Conservation (phyloP, 1,284 basidiomycete genomes). For the Pisolithus thermaeus region DNA sequence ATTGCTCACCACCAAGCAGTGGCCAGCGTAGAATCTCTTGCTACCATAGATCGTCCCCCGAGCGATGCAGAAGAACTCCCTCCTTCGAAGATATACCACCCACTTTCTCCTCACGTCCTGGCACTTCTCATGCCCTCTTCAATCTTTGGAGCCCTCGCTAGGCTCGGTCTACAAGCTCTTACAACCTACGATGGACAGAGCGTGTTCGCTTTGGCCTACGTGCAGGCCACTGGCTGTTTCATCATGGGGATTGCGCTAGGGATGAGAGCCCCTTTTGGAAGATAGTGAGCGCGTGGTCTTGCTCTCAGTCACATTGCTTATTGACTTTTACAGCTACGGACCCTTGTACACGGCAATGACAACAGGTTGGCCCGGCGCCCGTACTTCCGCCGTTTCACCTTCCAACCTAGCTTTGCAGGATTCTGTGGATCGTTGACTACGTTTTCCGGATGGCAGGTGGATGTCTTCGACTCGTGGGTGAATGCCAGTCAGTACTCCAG, state of each 20-base stretch:
- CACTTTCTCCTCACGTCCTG: constrained; percentile 59
- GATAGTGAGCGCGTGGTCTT: constrained; percentile 55
- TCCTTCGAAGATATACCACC: constrained; percentile 44
- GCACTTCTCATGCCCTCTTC: constrained; percentile 72
- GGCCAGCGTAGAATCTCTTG: constrained; percentile 36
- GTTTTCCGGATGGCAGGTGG: constrained; percentile 93
- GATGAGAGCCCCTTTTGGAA: constrained; percentile 64
- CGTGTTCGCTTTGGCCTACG: constrained; percentile 83
- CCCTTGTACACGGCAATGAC: constrained; percentile 86
- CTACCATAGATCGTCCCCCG: constrained; percentile 49
- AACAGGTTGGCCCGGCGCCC: constrained; percentile 54
- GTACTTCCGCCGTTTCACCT: constrained; percentile 1
- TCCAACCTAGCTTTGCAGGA: constrained; percentile 41
- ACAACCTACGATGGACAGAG: constrained; percentile 67
- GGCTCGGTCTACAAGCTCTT: constrained; percentile 71
- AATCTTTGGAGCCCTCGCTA: constrained; percentile 73
- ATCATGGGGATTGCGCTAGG: constrained; percentile 81
- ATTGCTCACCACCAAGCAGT: constrained; percentile 33
- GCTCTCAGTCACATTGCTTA: constrained; percentile 3
- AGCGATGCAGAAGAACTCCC: constrained; percentile 36
- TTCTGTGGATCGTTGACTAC: constrained; percentile 97
- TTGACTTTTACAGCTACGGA: constrained; percentile 56
- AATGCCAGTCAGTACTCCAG: constrained; percentile 58
- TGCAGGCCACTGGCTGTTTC: constrained; percentile 86
- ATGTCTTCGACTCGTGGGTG: constrained; percentile 83